Base-by-base conservation (phyloP, 1,284 basidiomycete genomes). In the Trichosporon faecale region DNA sequence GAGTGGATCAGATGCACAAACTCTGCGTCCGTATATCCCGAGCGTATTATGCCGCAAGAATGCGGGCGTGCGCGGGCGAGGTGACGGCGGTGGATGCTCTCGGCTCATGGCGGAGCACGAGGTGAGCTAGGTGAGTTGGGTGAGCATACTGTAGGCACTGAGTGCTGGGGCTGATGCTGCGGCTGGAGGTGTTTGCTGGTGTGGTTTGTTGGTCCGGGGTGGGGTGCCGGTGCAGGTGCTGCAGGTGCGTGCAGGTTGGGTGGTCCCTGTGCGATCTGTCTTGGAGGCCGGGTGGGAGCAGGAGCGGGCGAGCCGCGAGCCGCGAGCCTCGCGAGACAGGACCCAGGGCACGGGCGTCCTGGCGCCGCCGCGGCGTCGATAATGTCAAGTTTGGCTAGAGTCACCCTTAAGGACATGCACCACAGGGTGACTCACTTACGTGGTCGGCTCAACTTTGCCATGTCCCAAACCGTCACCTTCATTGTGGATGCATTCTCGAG, bases 401-500 rank as follows among this genome's bases (percentile, higher is more conserved):
- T 52, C 21, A 23, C 21, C 49, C 49, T 52, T 52, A 21, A 52
- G 49, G 49, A 52, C 21, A 9, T 52, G 49, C 49, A 52, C 8
- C 49, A 52, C 49, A 52, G 49, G 49, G 49, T 52, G 49, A 52
- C 16, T 52, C 49, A 52, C 49, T 52, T 52, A 52, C 49, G 49
- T 52, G 49, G 49, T 52, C 49, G 49, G 49, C 49, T 52, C 21
- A 52, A 52, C 49, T 52, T 52, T 52, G 49, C 49, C 49, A 52
- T 52, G 49, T 52, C 49, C 49, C 49, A 52, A 52, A 52, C 23
- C 49, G 49, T 52, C 49, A 9, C 49, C 49, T 25, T 21, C 49
- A 23, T 52, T 52, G 49, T 52, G 49, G 49, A 52, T 52, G 49
- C 49, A 52, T 52, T 52, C 49, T 52, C 23, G 4, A 9, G 21